phyloP scores from a whole-genome alignment of 805 yeast species.

The Ogataea polymorpha region DNA sequence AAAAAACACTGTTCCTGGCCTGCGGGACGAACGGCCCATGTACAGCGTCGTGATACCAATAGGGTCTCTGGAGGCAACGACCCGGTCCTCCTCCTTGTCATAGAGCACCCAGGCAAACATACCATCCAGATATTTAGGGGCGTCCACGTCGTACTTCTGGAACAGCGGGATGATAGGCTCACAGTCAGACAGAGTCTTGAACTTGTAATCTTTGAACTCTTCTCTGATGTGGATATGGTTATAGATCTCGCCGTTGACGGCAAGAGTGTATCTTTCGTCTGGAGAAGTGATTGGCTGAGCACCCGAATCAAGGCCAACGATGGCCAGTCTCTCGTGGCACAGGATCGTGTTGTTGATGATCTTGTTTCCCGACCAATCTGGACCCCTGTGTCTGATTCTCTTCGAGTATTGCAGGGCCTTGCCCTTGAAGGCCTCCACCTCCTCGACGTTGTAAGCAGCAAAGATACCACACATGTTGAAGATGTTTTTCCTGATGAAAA shows the following conservation, averaged over 20 bases:
- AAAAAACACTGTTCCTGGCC: slow-evolving; percentile 78
- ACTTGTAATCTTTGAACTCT: slow-evolving; percentile 67
- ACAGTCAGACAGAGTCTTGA: slow-evolving; percentile 89
- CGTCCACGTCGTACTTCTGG: slow-evolving; percentile 80
- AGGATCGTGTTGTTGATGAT: slow-evolving; percentile 76
- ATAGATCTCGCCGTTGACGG: slow-evolving; percentile 98
- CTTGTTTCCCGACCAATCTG: slow-evolving; percentile 96
- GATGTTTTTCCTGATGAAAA: slow-evolving; percentile 8
- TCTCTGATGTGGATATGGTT: slow-evolving; percentile 90
- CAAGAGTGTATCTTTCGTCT: slow-evolving; percentile 68
- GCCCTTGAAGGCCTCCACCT: slow-evolving; percentile 75
- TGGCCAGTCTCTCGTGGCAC: slow-evolving; percentile 94
- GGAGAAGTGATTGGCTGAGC: slow-evolving; percentile 92
- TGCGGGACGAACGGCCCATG: slow-evolving; percentile 76
- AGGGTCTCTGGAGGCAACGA: slow-evolving; percentile 97
- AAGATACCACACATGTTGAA: slow-evolving; percentile 92
- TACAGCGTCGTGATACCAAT: slow-evolving; percentile 95
- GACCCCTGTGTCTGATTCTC: slow-evolving; percentile 97
- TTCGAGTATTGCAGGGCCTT: slow-evolving; percentile 88
- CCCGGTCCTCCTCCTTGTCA: slow-evolving; percentile 80
- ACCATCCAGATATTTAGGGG: slow-evolving; percentile 93
- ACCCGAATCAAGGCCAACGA: slow-evolving; percentile 96
- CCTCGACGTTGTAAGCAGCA: slow-evolving; percentile 83
- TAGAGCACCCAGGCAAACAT: slow-evolving; percentile 95
- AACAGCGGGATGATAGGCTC: slow-evolving; percentile 95